Conservation (phyloP, 768 basidiomycete species). For the Mycena amicta region DNA sequence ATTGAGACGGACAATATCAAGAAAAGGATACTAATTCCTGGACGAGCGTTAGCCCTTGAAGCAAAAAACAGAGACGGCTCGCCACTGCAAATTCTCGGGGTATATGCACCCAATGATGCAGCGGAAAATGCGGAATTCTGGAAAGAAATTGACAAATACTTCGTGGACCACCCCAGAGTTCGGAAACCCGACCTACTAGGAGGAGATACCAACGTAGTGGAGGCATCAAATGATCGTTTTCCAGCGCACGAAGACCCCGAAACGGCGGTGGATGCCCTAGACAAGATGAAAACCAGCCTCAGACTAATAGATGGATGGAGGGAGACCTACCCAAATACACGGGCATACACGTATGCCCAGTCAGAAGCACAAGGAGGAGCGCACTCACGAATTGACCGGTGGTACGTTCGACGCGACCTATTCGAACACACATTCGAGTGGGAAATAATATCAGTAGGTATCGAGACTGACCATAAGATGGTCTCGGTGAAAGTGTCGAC, state of each 20-base stretch:
- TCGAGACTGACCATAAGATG: slow-evolving; percentile 36
- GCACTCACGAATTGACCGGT: slow-evolving; percentile 39
- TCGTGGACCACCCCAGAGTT: slow-evolving; percentile 1
- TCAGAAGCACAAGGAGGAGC: slow-evolving; percentile 1
- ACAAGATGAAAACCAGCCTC: slow-evolving; percentile 22
- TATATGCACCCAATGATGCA: slow-evolving; percentile 38
- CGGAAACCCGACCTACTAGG: slow-evolving; percentile 36
- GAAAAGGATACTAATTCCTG: slow-evolving; percentile 1
- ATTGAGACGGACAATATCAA: slow-evolving; percentile 11
- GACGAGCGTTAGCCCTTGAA: background rate
- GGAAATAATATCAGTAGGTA: slow-evolving; percentile 23
- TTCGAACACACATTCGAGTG: slow-evolving; percentile 25
- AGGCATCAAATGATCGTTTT: slow-evolving; percentile 39
- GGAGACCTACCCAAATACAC: slow-evolving; percentile 19
- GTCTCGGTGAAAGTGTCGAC: slow-evolving; percentile 26
- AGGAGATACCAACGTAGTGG: slow-evolving; percentile 46
- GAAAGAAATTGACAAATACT: slow-evolving; percentile 21
- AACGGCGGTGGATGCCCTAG: slow-evolving; percentile 17
- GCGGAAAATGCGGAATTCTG: slow-evolving; percentile 34
- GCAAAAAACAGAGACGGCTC: slow-evolving; percentile 20
- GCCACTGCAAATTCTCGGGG: slow-evolving; percentile 30
- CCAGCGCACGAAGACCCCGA: slow-evolving; percentile 29
- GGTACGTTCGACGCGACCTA: slow-evolving; percentile 28
- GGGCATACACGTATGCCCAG: slow-evolving; percentile 33
- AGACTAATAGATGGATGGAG: slow-evolving; percentile 37